Evolutionary conservation across 495 filamentous ascomycete genomes (phyloP).

Genomic region (Pseudotulostoma volvatum): DNA sequence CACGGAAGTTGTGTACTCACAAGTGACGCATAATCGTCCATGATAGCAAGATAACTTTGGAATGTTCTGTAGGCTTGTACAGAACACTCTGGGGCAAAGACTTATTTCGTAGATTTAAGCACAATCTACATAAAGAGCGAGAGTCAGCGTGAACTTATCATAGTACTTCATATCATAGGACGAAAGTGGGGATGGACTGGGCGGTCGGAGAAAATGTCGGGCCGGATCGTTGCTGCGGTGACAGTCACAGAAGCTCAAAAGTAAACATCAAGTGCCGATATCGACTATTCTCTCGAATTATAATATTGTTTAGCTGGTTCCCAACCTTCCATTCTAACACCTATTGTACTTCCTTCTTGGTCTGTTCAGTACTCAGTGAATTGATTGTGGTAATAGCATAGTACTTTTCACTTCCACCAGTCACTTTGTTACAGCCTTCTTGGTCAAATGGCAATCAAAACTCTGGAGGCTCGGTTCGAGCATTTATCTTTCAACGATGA

Average conservation of each 20-base stretch:
- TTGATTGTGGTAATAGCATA: conserved; percentile 3
- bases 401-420: no score
- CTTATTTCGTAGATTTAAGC: no score
- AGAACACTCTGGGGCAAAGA: no score
- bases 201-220: conserved; percentile 25
- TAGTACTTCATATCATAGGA: no score
- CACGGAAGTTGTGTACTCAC: no score
- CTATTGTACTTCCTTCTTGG: conserved; percentile 1
- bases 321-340: neutral
- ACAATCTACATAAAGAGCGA: no score
- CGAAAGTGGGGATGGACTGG: no score
- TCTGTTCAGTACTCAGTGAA: conserved; percentile 3
- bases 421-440: no score
- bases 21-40: no score
- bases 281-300: neutral
- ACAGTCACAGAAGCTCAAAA: conserved; percentile 8
- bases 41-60: no score
- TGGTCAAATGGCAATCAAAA: conserved; percentile 47
- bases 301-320: neutral
- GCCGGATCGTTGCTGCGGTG: conserved; percentile 26
- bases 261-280: neutral
- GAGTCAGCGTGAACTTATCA: no score
- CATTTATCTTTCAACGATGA: conserved; percentile 69
- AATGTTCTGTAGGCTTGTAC: no score
- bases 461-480: conserved; percentile 67